phyloP scores from a whole-genome alignment of 495 filamentous ascomycete genomes.

The Penicillium salamii region DNA sequence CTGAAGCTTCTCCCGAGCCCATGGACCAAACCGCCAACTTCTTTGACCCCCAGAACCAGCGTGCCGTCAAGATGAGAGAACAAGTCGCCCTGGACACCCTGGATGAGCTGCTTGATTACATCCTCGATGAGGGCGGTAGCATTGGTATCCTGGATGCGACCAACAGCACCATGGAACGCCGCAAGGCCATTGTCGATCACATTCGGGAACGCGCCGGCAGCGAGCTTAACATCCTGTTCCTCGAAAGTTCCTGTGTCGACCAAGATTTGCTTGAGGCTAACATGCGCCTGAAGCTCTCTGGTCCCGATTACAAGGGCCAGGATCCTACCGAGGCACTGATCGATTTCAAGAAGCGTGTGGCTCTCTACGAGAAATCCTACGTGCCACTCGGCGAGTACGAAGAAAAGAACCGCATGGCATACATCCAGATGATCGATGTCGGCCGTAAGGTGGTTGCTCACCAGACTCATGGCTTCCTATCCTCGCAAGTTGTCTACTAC shows the following conservation, averaged over 20 bases:
- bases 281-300: constrained; percentile 96
- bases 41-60: constrained; percentile 87
- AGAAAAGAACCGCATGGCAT: constrained; percentile 83
- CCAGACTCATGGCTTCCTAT: constrained; percentile 86
- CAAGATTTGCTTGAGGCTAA: constrained; percentile 82
- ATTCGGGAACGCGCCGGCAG: constrained; percentile 82
- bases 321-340: constrained; percentile 78
- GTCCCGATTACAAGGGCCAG: constrained; percentile 92
- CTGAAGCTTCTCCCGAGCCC: constrained; percentile 43
- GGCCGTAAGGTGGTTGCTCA: constrained; percentile 89
- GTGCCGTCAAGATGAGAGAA: constrained; percentile 79
- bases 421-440: constrained; percentile 96
- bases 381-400: constrained; percentile 88
- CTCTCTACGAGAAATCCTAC: constrained; percentile 89
- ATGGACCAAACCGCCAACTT: constrained; percentile 90
- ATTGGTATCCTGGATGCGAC: constrained; percentile 99
- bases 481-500: constrained; percentile 86
- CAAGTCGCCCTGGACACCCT: constrained; percentile 89
- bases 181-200: constrained; percentile 77
- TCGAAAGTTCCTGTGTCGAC: constrained; percentile 91
- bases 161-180: constrained; percentile 85
- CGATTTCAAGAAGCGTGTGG: constrained; percentile 93
- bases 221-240: constrained; percentile 83
- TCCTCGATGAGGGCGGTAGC: constrained; percentile 76
- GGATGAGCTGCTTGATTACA: constrained; percentile 85